phyloP scores from a whole-genome alignment of 805 yeast species.

The Priceomyces haplophilus region DNA sequence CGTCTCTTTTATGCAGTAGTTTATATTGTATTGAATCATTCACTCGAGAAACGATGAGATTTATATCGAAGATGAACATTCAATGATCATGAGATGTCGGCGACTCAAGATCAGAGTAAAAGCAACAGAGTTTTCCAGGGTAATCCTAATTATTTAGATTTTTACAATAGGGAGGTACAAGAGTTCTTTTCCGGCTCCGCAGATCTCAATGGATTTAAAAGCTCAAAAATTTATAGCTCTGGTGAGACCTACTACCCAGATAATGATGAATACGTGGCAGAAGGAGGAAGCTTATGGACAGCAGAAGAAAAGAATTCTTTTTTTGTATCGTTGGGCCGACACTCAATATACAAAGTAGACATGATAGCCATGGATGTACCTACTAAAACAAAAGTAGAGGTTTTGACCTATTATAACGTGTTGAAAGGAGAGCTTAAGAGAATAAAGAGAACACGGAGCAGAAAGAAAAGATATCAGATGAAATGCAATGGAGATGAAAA shows the following conservation, averaged over 20 bases:
- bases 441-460: slow-evolving; percentile 16
- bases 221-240: slow-evolving; percentile 12
- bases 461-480: slow-evolving; percentile 5
- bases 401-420: slow-evolving; percentile 42
- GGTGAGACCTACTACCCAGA: slow-evolving; percentile 13
- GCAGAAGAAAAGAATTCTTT: slow-evolving; percentile 48
- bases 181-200: slow-evolving; percentile 15
- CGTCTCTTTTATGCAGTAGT: background rate
- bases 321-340: slow-evolving; percentile 47
- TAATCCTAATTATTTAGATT: slow-evolving; percentile 23
- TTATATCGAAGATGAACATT: background rate
- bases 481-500: background rate
- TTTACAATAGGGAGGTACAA: slow-evolving; percentile 28
- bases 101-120: slow-evolving; percentile 1
- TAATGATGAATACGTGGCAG: slow-evolving; percentile 2
- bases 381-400: slow-evolving; percentile 42
- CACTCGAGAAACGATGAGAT: background rate
- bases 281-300: slow-evolving; percentile 43
- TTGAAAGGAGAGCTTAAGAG: slow-evolving; percentile 27
- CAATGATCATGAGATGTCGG: slow-evolving; percentile 4
- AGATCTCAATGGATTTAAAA: slow-evolving; percentile 2
- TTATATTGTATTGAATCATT: background rate
- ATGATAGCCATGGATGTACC: slow-evolving; percentile 37
- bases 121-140: slow-evolving; percentile 22
- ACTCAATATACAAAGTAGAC: slow-evolving; percentile 47